Percentiles rank a stretch among this genome's conserved stretches.
Evolutionary conservation across 148 eudicot genomes (phyloP).

Genomic region (Amaranthus cruentus): DNA sequence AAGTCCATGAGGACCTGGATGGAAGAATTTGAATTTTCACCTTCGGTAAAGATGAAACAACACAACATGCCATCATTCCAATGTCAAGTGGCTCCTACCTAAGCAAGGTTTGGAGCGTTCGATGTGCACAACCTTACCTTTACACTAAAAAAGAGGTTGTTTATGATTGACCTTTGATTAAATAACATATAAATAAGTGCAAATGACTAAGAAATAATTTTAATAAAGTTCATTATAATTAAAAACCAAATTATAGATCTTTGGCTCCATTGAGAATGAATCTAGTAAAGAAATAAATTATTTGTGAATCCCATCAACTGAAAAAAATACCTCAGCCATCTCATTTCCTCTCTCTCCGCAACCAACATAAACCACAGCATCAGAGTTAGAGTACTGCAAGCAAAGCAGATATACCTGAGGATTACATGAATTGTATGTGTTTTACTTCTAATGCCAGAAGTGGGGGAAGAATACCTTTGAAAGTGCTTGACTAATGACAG

Average conservation of each 20-base stretch:
- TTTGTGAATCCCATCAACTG: background rate
- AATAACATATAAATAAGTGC: no score
- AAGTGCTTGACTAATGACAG: conserved; percentile 98
- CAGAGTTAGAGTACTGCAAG: conserved; percentile 95
- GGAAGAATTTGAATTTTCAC: conserved; percentile 1
- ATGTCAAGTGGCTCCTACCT: no score
- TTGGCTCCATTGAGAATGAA: no score
- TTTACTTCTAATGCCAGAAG: background rate
- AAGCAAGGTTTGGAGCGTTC: no score
- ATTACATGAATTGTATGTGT: conserved; percentile 2
- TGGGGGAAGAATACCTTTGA: conserved; percentile 57
- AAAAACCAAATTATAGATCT: no score
- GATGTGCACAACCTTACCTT: no score
- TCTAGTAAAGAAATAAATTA: background rate
- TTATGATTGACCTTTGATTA: no score
- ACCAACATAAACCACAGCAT: conserved; percentile 98
- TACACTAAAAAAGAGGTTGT: no score
- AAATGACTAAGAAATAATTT: no score
- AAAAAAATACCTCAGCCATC: conserved; percentile 88
- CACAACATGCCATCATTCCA: background rate
- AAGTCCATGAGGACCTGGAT: conserved; percentile 97
- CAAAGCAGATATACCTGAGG: conserved; percentile 6
- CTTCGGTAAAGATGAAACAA: conserved; percentile 3
- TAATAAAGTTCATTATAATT: no score
- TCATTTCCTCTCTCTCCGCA: conserved; percentile 99